Percentiles rank a stretch among this genome's conserved stretches.
These are phyloP conservation scores for Tillandsia leiboldiana DNA, from an alignment of 176 grass and related monocot genomes.

Conservation along the genomic window DNA sequence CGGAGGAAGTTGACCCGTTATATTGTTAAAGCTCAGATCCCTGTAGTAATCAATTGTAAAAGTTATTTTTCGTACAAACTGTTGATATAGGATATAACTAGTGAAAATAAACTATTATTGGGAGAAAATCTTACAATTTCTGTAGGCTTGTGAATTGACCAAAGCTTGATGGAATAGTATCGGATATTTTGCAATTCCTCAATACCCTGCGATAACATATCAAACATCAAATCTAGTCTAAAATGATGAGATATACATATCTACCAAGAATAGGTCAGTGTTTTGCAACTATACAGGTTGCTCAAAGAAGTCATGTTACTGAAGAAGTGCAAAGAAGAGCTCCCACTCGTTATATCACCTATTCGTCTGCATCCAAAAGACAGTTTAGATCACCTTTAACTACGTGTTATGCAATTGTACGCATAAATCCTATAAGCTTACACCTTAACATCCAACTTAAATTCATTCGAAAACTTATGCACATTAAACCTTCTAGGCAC, in stretches of 20 bases:
- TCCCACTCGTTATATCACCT: conserved; percentile 68
- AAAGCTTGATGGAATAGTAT: conserved; percentile 60
- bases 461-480: background rate
- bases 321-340: conserved; percentile 56
- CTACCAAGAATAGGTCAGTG: conserved; percentile 1
- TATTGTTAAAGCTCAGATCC: conserved; percentile 93
- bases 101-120: background rate
- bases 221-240: background rate
- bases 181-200: conserved; percentile 79
- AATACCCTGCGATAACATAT: conserved; percentile 48
- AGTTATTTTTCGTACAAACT: background rate
- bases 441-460: background rate
- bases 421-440: background rate
- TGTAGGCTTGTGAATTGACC: conserved; percentile 25
- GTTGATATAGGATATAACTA: conserved; percentile 1
- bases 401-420: background rate
- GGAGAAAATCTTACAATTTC: conserved; percentile 31
- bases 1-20: conserved; percentile 52
- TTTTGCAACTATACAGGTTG: conserved; percentile 34
- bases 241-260: background rate
- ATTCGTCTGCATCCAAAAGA: conserved; percentile 48
- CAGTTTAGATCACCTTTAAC: background rate
- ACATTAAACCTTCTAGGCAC: background rate
- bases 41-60: conserved; percentile 18
- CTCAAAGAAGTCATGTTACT: conserved; percentile 52